Percentiles rank a stretch among this genome's conserved stretches.
Evolutionary conservation across 208 protist genomes (phyloP).

Genomic region (Wallacemonas rigidus): DNA sequence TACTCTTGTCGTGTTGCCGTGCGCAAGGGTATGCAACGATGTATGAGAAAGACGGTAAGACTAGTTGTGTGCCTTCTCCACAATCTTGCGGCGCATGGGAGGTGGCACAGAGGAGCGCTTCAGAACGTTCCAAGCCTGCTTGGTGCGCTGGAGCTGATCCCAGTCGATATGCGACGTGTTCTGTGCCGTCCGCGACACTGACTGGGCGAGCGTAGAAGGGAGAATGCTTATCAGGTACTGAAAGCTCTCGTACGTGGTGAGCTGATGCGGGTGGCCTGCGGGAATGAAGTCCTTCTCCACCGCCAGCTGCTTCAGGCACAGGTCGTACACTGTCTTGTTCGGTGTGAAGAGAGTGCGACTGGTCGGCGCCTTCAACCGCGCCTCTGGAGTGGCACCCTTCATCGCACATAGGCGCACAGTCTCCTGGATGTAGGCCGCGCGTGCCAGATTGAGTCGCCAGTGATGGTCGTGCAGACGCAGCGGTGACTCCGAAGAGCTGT

Average conservation of each 20-base stretch:
- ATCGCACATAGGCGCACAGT: constrained; percentile 50
- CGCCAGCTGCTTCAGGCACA: constrained; percentile 49
- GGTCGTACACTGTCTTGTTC: constrained; percentile 50
- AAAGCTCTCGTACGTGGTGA: constrained; percentile 55
- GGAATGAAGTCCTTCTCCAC: constrained; percentile 53
- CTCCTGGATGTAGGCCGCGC: constrained; percentile 54
- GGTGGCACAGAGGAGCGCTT: constrained; percentile 42
- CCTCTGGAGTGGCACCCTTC: constrained; percentile 47
- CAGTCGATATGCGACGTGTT: constrained; percentile 35
- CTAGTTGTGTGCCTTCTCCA: constrained; percentile 17
- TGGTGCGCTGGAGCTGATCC: constrained; percentile 40
- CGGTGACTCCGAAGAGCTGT: constrained; percentile 31
- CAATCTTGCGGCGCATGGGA: constrained; percentile 7
- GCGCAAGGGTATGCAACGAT: too few relatives aligned
- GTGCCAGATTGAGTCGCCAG: constrained; percentile 53
- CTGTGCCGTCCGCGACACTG: constrained; percentile 21
- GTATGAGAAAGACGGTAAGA: neutral
- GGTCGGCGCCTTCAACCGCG: constrained; percentile 27
- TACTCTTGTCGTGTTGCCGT: too few relatives aligned
- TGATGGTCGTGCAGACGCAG: constrained; percentile 57
- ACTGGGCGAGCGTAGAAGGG: constrained; percentile 22
- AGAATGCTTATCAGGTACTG: constrained; percentile 41
- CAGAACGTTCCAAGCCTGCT: constrained; percentile 42
- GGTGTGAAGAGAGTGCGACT: constrained; percentile 44
- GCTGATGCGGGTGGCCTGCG: constrained; percentile 42